These are phyloP conservation scores for Backusella mclennaniae DNA, from an alignment of 192 early-diverging fungal species.

Conservation along the genomic window DNA sequence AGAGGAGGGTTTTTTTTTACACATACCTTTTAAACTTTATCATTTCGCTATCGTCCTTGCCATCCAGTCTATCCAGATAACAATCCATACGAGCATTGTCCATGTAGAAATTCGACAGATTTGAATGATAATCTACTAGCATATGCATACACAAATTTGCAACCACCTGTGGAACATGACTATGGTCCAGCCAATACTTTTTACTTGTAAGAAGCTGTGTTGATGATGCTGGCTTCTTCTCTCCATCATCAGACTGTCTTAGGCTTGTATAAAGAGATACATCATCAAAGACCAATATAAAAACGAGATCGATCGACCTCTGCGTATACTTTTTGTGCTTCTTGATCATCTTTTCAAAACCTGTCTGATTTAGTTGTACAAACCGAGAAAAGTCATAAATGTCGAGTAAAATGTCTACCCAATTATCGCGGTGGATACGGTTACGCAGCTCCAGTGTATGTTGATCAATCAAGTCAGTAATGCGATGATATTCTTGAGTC, in stretches of 20 bases:
- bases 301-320: neutral
- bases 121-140: slow-evolving; percentile 66
- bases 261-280: neutral
- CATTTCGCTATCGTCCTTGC: slow-evolving; percentile 76
- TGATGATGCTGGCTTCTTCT: neutral
- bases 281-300: neutral
- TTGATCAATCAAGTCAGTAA: neutral
- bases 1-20: neutral
- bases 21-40: slow-evolving; percentile 81
- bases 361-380: slow-evolving; percentile 73
- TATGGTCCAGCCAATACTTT: slow-evolving; percentile 87
- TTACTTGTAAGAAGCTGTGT: slow-evolving; percentile 35
- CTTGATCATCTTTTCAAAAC: slow-evolving; percentile 90
- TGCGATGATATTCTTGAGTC: neutral
- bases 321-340: slow-evolving; percentile 92
- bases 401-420: slow-evolving; percentile 66
- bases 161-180: slow-evolving; percentile 87
- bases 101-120: slow-evolving; percentile 88
- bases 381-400: slow-evolving; percentile 77
- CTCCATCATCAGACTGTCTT: neutral
- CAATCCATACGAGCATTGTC: slow-evolving; percentile 84
- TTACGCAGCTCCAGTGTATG: neutral
- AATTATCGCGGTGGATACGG: slow-evolving; percentile 44
- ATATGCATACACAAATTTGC: slow-evolving; percentile 79
- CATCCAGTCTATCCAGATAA: slow-evolving; percentile 77